These are phyloP conservation scores for Starmerella bombi DNA, from an alignment of 805 yeast genomes.

Conservation along the genomic window DNA sequence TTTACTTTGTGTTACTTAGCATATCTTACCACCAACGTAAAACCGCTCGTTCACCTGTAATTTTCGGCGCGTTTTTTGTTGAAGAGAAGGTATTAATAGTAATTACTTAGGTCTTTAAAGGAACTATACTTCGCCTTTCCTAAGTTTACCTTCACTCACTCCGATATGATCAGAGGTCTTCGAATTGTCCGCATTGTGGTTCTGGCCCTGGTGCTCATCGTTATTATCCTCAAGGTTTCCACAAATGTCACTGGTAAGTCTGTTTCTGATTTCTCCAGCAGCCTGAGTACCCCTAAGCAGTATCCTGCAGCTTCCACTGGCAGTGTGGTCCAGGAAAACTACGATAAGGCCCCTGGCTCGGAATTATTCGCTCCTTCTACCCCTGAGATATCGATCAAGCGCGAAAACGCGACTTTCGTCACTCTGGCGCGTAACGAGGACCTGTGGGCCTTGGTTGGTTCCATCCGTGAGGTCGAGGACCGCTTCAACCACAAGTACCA, in stretches of 20 bases:
- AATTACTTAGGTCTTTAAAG: no score
- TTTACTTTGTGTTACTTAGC: no score
- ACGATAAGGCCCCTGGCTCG: constrained; percentile 3
- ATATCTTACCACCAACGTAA: no score
- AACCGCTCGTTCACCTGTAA: no score
- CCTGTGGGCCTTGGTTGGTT: constrained; percentile 40
- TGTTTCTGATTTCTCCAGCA: constrained; percentile 12
- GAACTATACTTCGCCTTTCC: no score
- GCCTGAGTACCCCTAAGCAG: not conserved
- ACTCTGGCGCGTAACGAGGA: constrained; percentile 61
- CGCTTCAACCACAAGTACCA: constrained; percentile 62
- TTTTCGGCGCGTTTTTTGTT: no score
- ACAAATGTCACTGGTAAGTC: not conserved
- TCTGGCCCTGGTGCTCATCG: constrained; percentile 25
- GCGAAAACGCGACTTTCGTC: constrained; percentile 34
- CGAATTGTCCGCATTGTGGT: constrained; percentile 28
- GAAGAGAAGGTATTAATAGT: no score
- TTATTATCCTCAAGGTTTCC: constrained; percentile 26
- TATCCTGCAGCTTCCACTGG: constrained; percentile 2
- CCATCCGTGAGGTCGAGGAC: constrained; percentile 62
- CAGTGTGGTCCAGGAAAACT: constrained; percentile 7
- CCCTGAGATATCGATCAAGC: constrained; percentile 9
- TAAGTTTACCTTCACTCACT: no score
- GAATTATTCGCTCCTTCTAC: constrained; percentile 3
- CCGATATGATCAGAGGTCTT: constrained; percentile 30